Evolutionary conservation across 2,329 filamentous ascomycete genomes (phyloP).

Genomic region (Scedosporium aurantiacum): DNA sequence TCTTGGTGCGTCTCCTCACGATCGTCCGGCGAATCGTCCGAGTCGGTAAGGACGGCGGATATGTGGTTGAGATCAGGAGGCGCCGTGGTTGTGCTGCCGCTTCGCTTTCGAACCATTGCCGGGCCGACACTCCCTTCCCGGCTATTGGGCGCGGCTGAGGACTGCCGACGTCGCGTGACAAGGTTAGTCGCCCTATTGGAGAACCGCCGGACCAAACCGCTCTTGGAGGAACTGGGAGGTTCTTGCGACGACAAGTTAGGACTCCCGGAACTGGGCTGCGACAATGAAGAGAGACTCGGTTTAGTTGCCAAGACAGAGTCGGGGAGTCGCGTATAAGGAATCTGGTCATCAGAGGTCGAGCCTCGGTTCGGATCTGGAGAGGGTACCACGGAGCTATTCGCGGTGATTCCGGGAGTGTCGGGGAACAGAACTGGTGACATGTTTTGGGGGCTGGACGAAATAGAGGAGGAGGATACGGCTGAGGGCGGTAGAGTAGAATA

Average conservation of each 20-base stretch:
- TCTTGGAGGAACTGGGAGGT: background rate
- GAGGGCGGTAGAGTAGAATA: conserved; percentile 33
- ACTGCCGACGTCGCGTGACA: conserved; percentile 61
- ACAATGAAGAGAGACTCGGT: conserved; percentile 24
- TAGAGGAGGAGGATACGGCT: conserved; percentile 44
- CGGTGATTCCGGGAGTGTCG: conserved; percentile 39
- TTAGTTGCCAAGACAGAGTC: conserved; percentile 56
- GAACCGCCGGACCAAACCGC: conserved; percentile 63
- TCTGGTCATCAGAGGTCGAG: conserved; percentile 40
- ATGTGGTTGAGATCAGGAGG: conserved; percentile 35
- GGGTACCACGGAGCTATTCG: conserved; percentile 52
- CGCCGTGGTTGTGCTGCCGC: conserved; percentile 72
- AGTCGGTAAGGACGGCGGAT: conserved; percentile 31
- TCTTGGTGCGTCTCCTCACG: conserved; percentile 35
- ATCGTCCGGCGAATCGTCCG: conserved; percentile 47
- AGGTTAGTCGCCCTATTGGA: conserved; percentile 69
- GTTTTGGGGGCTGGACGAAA: conserved; percentile 43
- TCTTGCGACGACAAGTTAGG: conserved; percentile 25
- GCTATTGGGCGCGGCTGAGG: conserved; percentile 63
- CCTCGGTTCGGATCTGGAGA: conserved; percentile 54
- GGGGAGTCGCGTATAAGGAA: conserved; percentile 55
- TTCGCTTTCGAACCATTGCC: conserved; percentile 74
- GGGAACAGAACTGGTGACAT: conserved; percentile 48
- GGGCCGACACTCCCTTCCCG: conserved; percentile 85
- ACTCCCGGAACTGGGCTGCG: conserved; percentile 8